Base-by-base conservation (phyloP, 371 early-diverging fungal species). In the Smittium culicis region DNA sequence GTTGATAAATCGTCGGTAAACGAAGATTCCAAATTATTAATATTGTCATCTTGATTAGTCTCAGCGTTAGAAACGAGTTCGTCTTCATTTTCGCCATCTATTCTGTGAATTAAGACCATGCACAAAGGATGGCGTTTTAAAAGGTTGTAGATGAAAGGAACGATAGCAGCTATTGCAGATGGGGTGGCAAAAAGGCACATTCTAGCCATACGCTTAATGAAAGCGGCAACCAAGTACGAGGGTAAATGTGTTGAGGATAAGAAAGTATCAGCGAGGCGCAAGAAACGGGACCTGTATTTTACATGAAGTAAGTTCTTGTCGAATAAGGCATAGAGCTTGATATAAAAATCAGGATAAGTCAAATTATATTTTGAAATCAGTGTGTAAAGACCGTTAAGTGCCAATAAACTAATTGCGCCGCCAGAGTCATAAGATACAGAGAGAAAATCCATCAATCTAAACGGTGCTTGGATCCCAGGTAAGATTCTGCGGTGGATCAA, bases 311-410 rank as follows among this genome's bases (percentile, higher is more conserved):
- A 70, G 71, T 92, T 84, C 69, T 84, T 83, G 71, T 93, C 92
- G 34, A 96, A 81, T 57, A 94, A 77, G 34, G 84, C 81, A 73
- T 96, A 96, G 31, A 96, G 86, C 73, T 94, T 93, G 64, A 78
- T 82, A 77, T 92, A 96, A 70, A 96, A 96, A 71, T 92, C 88
- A n/a, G 96, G 96, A 73, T 95, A 96, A 76, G 93, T 94, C 86
- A 95, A 75, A 70, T 92, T 92, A 75, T 96, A 86, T 68, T 94
- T 85, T 1, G 83, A 79, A 65, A 96, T 93, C 70, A 96, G 81
- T 16, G 90, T 87, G 65, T 94, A 96, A 29, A 96, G 77, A 25
- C 94, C 91, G 72, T 95, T 93, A 62, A 96, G 79, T 0, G 97
- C 96, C 61, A 96, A 76, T 59, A 96, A 69, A 77, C 91, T 88